Evolutionary conservation across 805 yeast species (phyloP).

Genomic region (Kodamaea restingae): DNA sequence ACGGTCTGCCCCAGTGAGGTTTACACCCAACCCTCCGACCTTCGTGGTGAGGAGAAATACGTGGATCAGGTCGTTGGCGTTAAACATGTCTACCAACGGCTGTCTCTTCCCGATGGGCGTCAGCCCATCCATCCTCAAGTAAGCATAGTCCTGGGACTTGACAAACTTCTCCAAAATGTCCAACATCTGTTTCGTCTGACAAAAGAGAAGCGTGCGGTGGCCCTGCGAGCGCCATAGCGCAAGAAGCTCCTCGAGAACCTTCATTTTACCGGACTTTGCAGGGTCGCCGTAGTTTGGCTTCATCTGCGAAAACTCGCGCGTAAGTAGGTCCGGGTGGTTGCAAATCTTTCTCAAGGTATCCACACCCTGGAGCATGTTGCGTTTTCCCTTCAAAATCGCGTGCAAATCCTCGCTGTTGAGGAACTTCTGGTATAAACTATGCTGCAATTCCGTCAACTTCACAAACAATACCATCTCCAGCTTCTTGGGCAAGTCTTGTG

Average conservation of each 20-base stretch:
- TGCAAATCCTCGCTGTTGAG: slow-evolving; percentile 70
- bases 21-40: slow-evolving; percentile 95
- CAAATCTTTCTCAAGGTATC: slow-evolving; percentile 89
- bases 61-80: slow-evolving; percentile 50
- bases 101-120: slow-evolving; percentile 80
- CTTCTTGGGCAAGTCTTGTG: slow-evolving; percentile 89
- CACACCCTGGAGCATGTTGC: slow-evolving; percentile 85
- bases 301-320: slow-evolving; percentile 35
- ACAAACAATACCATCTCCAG: slow-evolving; percentile 93
- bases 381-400: slow-evolving; percentile 67
- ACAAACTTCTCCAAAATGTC: slow-evolving; percentile 75
- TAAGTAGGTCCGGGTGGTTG: slow-evolving; percentile 88
- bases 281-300: slow-evolving; percentile 53
- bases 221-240: slow-evolving; percentile 73
- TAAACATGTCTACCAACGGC: slow-evolving; percentile 74
- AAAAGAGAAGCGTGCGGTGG: slow-evolving; percentile 78
- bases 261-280: slow-evolving; percentile 79
- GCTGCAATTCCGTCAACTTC: slow-evolving; percentile 72
- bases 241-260: slow-evolving; percentile 73
- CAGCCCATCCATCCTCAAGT: slow-evolving; percentile 90
- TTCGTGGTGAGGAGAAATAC: slow-evolving; percentile 86
- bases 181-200: slow-evolving; percentile 93
- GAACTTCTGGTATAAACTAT: slow-evolving; percentile 68
- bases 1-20: slow-evolving; percentile 90
- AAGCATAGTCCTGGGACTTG: slow-evolving; percentile 34